Conservation (phyloP, 192 early-diverging fungal species). For the Thamnidium elegans region DNA sequence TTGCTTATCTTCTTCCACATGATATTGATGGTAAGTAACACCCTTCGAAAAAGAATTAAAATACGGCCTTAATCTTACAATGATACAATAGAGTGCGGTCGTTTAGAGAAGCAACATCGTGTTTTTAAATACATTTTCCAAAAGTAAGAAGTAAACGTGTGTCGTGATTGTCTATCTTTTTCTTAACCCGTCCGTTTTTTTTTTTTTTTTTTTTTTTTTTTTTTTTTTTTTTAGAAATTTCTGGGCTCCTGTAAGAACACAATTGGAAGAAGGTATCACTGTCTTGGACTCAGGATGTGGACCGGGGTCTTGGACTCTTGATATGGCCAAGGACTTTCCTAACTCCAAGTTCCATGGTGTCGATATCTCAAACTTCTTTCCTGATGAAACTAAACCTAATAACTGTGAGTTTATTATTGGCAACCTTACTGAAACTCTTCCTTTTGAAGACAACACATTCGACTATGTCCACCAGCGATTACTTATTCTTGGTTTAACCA, state of each 20-base stretch:
- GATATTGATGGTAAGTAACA: no score
- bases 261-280: neutral
- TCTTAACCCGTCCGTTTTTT: no score
- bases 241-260: constrained; percentile 7
- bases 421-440: neutral
- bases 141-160: neutral
- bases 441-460: constrained; percentile 8
- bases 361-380: constrained; percentile 28
- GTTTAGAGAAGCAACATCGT: neutral
- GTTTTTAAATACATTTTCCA: neutral
- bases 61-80: no score
- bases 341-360: constrained; percentile 27
- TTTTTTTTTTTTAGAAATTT: constrained; percentile 13
- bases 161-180: neutral
- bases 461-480: constrained; percentile 12
- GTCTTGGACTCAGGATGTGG: neutral
- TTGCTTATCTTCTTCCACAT: no score
- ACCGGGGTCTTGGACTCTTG: constrained; percentile 23
- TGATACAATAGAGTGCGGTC: neutral
- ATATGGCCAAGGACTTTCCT: constrained; percentile 36
- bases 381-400: constrained; percentile 18
- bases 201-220: neutral
- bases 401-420: constrained; percentile 29
- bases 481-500: neutral
- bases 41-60: no score